These are phyloP conservation scores for Wickerhamiella brachini DNA, from an alignment of 805 yeast species.

Conservation along the genomic window DNA sequence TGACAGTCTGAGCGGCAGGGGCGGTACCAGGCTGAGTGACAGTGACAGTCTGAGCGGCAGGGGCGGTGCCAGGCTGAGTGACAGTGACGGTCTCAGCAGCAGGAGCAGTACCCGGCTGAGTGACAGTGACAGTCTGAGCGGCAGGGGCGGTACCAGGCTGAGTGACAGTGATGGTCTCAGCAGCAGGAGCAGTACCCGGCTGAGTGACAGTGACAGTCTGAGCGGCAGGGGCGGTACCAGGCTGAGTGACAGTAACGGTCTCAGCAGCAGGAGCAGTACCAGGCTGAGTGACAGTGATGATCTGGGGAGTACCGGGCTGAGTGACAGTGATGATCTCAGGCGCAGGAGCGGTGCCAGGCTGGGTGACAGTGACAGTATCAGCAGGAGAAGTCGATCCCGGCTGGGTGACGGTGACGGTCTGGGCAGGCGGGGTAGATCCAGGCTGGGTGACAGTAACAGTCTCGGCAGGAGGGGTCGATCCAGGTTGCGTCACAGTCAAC, in stretches of 20 bases:
- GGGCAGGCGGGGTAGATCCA: not conserved
- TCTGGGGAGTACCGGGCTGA: constrained; percentile 10
- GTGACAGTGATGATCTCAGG: constrained; percentile 11
- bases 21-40: constrained; percentile 11
- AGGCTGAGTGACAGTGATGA: constrained; percentile 18
- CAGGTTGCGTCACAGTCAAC: constrained; percentile 13
- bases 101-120: constrained; percentile 8
- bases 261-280: constrained; percentile 10
- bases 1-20: constrained; percentile 11
- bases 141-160: constrained; percentile 4
- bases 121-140: constrained; percentile 1
- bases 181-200: constrained; percentile 2
- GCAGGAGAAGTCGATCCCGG: constrained; percentile 13
- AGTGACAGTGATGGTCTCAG: constrained; percentile 13
- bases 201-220: constrained; percentile 12
- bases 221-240: constrained; percentile 9
- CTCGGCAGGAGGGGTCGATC: constrained; percentile 1
- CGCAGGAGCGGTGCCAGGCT: constrained; percentile 13
- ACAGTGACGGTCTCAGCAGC: constrained; percentile 17
- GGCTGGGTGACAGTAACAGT: constrained; percentile 13
- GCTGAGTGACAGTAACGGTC: constrained; percentile 11
- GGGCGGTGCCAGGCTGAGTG: constrained; percentile 14
- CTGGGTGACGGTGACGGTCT: constrained; percentile 3
- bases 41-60: constrained; percentile 9
- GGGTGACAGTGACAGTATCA: constrained; percentile 16